Conservation (phyloP, 2,329 filamentous ascomycete species). For the Fonsecaea multimorphosa region DNA sequence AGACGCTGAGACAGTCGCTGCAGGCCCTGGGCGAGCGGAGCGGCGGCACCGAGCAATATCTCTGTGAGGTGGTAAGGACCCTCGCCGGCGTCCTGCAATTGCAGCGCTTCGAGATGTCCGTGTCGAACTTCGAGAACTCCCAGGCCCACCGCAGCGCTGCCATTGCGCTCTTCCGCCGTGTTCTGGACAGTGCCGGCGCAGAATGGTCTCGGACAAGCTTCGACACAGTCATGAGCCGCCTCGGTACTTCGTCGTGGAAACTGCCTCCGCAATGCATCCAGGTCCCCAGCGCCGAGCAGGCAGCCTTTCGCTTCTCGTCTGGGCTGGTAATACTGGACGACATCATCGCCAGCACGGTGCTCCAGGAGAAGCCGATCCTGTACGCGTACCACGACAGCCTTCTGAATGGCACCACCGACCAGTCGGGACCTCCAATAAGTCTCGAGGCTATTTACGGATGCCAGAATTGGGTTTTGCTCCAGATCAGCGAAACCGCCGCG, state of each 20-base stretch:
- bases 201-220: background rate
- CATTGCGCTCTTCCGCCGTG: slow-evolving; percentile 38
- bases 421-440: slow-evolving; percentile 29
- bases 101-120: slow-evolving; percentile 44
- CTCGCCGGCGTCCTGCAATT: slow-evolving; percentile 47
- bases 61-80: slow-evolving; percentile 36
- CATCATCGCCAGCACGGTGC: background rate
- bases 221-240: background rate
- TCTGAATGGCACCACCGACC: slow-evolving; percentile 1
- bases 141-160: slow-evolving; percentile 45
- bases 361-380: background rate
- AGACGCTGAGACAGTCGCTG: slow-evolving; percentile 36
- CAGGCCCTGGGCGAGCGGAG: slow-evolving; percentile 36
- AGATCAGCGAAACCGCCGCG: slow-evolving; percentile 60
- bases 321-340: slow-evolving; percentile 45
- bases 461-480: slow-evolving; percentile 62
- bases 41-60: slow-evolving; percentile 32
- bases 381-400: slow-evolving; percentile 1
- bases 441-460: slow-evolving; percentile 1
- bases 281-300: slow-evolving; percentile 38
- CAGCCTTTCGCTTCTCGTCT: slow-evolving; percentile 47
- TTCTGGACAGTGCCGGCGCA: background rate
- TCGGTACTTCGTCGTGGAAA: slow-evolving; percentile 18
- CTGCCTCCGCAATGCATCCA: slow-evolving; percentile 17
- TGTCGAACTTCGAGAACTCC: slow-evolving; percentile 46